Conservation (phyloP, 768 basidiomycete genomes). For the Hortiboletus campestris region DNA sequence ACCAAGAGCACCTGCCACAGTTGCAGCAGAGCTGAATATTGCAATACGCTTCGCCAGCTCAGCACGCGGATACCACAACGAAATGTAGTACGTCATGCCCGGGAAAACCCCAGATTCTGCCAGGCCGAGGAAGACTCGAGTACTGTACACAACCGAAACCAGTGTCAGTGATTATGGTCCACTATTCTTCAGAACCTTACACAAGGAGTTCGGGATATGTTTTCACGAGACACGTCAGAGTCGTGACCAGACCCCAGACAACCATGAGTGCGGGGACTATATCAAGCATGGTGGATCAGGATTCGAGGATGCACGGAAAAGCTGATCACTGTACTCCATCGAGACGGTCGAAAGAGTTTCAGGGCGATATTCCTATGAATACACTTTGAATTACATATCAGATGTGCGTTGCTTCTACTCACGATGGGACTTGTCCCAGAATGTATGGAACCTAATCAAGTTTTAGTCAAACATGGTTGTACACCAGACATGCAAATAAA, state of each 20-base stretch:
- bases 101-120: conserved; percentile 44
- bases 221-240: conserved; percentile 35
- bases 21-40: conserved; percentile 58
- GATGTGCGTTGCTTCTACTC: conserved; percentile 9
- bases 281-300: background rate
- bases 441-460: conserved; percentile 32
- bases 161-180: background rate
- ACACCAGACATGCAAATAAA: background rate
- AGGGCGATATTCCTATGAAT: conserved; percentile 32
- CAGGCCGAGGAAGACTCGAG: conserved; percentile 42
- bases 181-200: conserved; percentile 18
- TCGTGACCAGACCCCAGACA: conserved; percentile 32
- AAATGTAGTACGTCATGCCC: conserved; percentile 41
- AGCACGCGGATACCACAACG: conserved; percentile 55
- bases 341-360: conserved; percentile 31
- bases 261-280: conserved; percentile 37
- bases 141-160: conserved; percentile 13
- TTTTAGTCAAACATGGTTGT: background rate
- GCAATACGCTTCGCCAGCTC: conserved; percentile 57
- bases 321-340: conserved; percentile 25
- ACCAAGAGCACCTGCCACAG: conserved; percentile 46
- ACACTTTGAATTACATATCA: background rate
- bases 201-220: conserved; percentile 23
- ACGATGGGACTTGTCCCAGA: conserved; percentile 38
- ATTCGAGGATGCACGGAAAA: background rate